Conservation (phyloP, 257 asterid genomes). For the Cinchona pubescens region DNA sequence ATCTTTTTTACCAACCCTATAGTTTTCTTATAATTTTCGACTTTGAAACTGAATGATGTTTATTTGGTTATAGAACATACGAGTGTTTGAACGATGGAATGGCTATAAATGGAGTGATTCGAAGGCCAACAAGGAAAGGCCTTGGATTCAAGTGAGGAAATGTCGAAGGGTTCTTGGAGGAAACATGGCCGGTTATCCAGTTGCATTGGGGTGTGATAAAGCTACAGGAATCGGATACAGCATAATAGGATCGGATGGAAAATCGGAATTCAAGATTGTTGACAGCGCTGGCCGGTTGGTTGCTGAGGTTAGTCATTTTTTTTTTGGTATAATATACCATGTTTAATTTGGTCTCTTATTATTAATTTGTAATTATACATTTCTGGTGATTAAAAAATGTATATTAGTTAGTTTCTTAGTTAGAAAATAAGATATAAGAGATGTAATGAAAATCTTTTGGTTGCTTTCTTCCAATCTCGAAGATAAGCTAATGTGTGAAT, state of each 20-base stretch:
- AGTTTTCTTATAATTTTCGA: background rate
- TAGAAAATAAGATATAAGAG: too few species aligned
- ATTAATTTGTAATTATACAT: background rate
- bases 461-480: background rate
- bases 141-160: slow-evolving; percentile 60
- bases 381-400: background rate
- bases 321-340: too few species aligned
- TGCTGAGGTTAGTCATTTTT: slow-evolving; percentile 51
- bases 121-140: slow-evolving; percentile 28
- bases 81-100: slow-evolving; percentile 47
- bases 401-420: too few species aligned
- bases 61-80: slow-evolving; percentile 35
- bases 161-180: slow-evolving; percentile 28
- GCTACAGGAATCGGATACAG: slow-evolving; percentile 32
- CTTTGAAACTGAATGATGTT: background rate
- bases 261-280: slow-evolving; percentile 46
- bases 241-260: slow-evolving; percentile 43
- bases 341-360: too few species aligned
- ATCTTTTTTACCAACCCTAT: background rate
- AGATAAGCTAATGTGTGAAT: background rate
- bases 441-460: background rate
- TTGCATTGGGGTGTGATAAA: slow-evolving; percentile 34
- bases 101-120: slow-evolving; percentile 53
- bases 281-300: slow-evolving; percentile 50
- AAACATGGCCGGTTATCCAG: slow-evolving; percentile 33